A percentile compares a stretch with the other conserved stretches of the same genome.
Conservation (phyloP, 495 filamentous ascomycete genomes). For the Trichoderma erinaceum region DNA sequence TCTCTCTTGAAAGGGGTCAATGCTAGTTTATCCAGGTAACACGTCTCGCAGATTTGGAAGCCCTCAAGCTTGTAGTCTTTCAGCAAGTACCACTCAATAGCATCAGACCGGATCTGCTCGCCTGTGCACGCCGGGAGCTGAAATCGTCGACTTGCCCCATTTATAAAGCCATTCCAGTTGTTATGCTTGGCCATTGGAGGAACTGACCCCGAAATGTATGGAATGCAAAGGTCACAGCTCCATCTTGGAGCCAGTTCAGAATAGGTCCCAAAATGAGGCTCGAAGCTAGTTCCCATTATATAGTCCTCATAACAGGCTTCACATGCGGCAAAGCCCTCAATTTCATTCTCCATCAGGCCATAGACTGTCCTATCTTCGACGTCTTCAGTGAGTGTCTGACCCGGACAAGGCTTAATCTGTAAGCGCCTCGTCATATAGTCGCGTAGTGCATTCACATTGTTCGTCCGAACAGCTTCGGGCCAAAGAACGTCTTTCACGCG, state of each 20-base stretch:
- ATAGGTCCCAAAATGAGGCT: not conserved
- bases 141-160: not conserved
- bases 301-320: constrained; percentile 22
- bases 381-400: not conserved
- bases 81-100: constrained; percentile 18
- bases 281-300: constrained; percentile 17
- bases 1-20: constrained; percentile 15
- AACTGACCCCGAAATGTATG: not conserved
- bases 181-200: constrained; percentile 9
- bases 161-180: constrained; percentile 11
- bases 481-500: constrained; percentile 14
- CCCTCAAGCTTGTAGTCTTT: constrained; percentile 11
- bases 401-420: constrained; percentile 19
- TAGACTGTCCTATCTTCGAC: constrained; percentile 15
- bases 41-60: constrained; percentile 22
- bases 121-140: constrained; percentile 15
- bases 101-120: constrained; percentile 13
- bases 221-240: not conserved
- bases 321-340: constrained; percentile 18
- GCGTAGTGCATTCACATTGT: constrained; percentile 16
- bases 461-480: constrained; percentile 5
- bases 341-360: constrained; percentile 8
- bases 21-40: constrained; percentile 20
- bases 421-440: constrained; percentile 20
- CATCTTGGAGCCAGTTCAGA: not conserved